Base-by-base conservation (phyloP, 2,329 filamentous ascomycete genomes). In the Phialophora tarda region DNA sequence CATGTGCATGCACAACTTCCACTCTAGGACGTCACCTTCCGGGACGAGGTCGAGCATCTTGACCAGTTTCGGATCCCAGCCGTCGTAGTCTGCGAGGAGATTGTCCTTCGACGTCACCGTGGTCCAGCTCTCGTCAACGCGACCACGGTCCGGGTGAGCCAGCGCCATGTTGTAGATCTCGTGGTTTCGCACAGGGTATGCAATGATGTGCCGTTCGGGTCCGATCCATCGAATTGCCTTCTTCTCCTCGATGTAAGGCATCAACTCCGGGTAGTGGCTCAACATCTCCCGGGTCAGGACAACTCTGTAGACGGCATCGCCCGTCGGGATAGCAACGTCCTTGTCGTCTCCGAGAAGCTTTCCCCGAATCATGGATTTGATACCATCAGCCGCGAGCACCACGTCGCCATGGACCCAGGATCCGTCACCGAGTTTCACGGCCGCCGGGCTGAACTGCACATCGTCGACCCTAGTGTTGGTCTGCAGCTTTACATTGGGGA, bases 81-180 rank as follows among this genome's bases (percentile, higher is more conserved):
- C 85, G 1, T 76, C 75, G 72, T 85, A 91, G 0, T 87, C 83
- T 0, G 81, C 74, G 67, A 89, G 73, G 85, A 90, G 89, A 14
- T 83, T 82, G 59, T 80, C 77, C 73, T 89, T 89, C 54, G 81
- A 84, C 1, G 86, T 86, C 63, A 82, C 84, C 5, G 85, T 89
- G 1, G 87, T 89, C 75, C 89, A 90, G 3, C 85, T 87, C n/a
- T 84, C 83, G 72, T 88, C 84, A 28, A 77, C 79, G 63, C 87
- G 88, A 74, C 87, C 84, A 69, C 77, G 79, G 65, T 88, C 86
- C 0, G 86, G 85, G 67, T 89, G 87, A 0, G 84, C 81, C 1
- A 87, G 88, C 11, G 84, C 86, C 51, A 90, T 77, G 76, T 90
- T 91, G 79, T 89, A 90, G 63, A 90, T 85, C n/a, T 82, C 82